Evolutionary conservation across 768 basidiomycete species (phyloP).

Genomic region (Melanogaster broomeanus): DNA sequence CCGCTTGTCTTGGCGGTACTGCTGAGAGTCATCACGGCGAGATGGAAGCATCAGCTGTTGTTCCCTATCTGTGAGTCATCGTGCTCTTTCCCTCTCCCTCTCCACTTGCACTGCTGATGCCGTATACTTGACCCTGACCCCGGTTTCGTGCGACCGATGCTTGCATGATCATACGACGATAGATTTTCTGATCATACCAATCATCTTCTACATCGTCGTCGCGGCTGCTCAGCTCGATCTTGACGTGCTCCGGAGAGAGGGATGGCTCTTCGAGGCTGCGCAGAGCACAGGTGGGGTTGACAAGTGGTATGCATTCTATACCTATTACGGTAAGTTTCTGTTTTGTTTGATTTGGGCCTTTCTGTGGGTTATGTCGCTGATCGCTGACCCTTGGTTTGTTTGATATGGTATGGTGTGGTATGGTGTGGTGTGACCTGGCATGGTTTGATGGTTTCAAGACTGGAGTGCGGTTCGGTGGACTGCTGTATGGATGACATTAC

Average conservation of each 20-base stretch:
- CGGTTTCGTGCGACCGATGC: too few species aligned
- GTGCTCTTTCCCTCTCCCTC: conserved; percentile 2
- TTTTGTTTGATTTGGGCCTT: neutral
- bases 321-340: conserved; percentile 64
- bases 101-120: neutral
- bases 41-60: conserved; percentile 84
- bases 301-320: conserved; percentile 86
- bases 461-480: conserved; percentile 57
- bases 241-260: conserved; percentile 52
- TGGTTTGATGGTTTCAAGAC: conserved; percentile 44
- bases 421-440: neutral
- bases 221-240: conserved; percentile 63
- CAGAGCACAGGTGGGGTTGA: conserved; percentile 33
- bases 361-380: too few species aligned
- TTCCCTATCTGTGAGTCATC: conserved; percentile 79
- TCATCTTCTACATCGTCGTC: conserved; percentile 82
- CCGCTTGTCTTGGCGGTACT: conserved; percentile 77
- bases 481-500: conserved; percentile 80
- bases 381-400: too few species aligned
- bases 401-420: neutral
- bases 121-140: too few species aligned
- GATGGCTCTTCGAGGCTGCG: conserved; percentile 83
- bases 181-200: conserved; percentile 83
- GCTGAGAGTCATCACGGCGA: conserved; percentile 77
- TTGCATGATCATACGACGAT: neutral